Evolutionary conservation across 2,329 filamentous ascomycete species (phyloP).

Genomic region (Alternaria viburni): DNA sequence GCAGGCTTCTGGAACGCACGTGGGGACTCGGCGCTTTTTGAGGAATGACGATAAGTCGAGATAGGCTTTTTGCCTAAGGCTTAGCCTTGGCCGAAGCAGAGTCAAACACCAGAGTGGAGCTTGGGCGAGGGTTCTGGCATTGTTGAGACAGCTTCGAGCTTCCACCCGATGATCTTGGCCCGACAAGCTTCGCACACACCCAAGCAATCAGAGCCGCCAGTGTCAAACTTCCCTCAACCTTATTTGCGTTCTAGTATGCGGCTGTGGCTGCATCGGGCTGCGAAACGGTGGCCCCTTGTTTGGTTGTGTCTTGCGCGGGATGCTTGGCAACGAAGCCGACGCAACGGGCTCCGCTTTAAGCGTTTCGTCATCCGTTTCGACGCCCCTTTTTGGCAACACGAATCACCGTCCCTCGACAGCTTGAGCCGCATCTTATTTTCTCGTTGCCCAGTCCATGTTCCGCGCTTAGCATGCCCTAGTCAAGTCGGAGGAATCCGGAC

Average conservation of each 20-base stretch:
- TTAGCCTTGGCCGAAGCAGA: conserved; percentile 24
- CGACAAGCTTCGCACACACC: conserved; percentile 19
- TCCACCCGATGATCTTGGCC: conserved; percentile 12
- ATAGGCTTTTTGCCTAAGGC: conserved; percentile 31
- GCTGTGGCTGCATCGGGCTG: conserved; percentile 30
- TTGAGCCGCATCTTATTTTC: conserved; percentile 36
- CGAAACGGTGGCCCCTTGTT: conserved; percentile 30
- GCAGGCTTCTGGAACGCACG: conserved; percentile 4
- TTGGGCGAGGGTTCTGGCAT: conserved; percentile 17
- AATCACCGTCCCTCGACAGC: conserved; percentile 20
- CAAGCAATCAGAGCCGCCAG: conserved; percentile 20
- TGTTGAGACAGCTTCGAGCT: conserved; percentile 24
- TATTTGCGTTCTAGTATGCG: conserved; percentile 23
- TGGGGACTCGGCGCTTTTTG: conserved; percentile 10
- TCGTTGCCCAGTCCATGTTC: conserved; percentile 26
- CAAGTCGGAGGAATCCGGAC: conserved; percentile 22
- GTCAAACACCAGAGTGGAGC: conserved; percentile 31
- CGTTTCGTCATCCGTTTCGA: conserved; percentile 46
- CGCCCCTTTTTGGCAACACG: conserved; percentile 25
- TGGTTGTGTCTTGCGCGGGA: conserved; percentile 37
- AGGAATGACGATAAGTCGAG: conserved; percentile 12
- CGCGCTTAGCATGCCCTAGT: conserved; percentile 21
- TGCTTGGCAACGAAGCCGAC: conserved; percentile 40
- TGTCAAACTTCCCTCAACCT: conserved; percentile 15
- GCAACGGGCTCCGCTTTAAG: conserved; percentile 37